These are phyloP conservation scores for Prunus mira DNA, from an alignment of 306 rosid genomes.

Conservation along the genomic window DNA sequence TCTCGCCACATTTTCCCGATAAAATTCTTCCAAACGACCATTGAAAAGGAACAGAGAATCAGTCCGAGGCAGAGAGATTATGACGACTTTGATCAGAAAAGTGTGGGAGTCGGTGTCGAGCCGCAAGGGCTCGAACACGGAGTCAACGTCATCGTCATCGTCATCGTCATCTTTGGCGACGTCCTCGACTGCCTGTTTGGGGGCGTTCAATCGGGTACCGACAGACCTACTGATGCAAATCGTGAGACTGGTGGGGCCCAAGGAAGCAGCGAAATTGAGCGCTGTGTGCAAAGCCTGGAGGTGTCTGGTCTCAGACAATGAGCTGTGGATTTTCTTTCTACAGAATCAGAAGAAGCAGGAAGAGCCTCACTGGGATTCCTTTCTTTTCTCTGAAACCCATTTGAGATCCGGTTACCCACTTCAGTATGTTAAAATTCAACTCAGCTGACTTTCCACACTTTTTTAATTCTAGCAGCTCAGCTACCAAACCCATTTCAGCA, in stretches of 20 bases:
- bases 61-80: background rate
- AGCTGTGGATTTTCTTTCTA: constrained; percentile 63
- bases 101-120: constrained; percentile 50
- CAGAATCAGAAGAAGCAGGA: constrained; percentile 31
- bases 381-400: constrained; percentile 55
- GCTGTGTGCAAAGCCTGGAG: constrained; percentile 47
- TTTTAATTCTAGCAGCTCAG: background rate
- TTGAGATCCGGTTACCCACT: constrained; percentile 55
- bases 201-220: constrained; percentile 60
- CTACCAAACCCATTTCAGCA: background rate
- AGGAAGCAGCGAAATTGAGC: constrained; percentile 48
- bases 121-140: constrained; percentile 20
- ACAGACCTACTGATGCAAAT: constrained; percentile 57
- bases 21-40: background rate
- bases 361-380: constrained; percentile 45
- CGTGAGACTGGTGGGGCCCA: constrained; percentile 60
- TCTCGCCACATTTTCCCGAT: background rate
- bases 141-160: background rate
- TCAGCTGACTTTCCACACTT: background rate
- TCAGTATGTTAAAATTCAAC: constrained; percentile 37
- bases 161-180: background rate
- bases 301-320: constrained; percentile 38
- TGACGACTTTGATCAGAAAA: constrained; percentile 55
- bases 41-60: background rate
- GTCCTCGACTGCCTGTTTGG: constrained; percentile 16